phyloP scores from a whole-genome alignment of 495 filamentous ascomycete genomes.

The Poronia punctata region DNA sequence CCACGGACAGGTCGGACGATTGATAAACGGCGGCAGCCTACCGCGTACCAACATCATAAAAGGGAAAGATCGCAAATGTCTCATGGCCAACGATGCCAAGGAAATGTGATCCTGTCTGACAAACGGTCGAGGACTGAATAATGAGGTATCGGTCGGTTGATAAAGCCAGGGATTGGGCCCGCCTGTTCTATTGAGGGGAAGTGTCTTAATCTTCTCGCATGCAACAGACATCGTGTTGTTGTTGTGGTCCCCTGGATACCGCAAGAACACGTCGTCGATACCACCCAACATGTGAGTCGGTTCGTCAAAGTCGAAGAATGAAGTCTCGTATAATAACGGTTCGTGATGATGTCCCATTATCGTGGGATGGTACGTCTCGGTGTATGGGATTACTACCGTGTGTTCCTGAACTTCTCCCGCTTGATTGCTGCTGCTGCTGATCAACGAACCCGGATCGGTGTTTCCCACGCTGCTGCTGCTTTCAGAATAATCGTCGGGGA shows the following conservation, averaged over 20 bases:
- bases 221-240: background rate
- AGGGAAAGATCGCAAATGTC: background rate
- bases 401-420: no score
- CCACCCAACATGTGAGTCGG: no score
- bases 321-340: no score
- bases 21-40: background rate
- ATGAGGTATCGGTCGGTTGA: background rate
- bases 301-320: no score
- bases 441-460: no score
- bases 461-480: no score
- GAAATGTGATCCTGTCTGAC: background rate
- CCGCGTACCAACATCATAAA: background rate
- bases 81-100: background rate
- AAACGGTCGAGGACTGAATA: background rate
- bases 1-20: background rate
- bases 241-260: background rate
- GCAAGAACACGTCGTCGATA: no score
- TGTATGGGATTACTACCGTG: no score
- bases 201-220: background rate
- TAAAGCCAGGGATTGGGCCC: background rate
- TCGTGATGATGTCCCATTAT: no score
- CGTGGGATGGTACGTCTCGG: no score
- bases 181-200: background rate
- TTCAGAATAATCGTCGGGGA: background rate
- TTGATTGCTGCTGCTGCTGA: no score